Base-by-base conservation (phyloP, 495 filamentous ascomycete genomes). In the Platismatia glauca region DNA sequence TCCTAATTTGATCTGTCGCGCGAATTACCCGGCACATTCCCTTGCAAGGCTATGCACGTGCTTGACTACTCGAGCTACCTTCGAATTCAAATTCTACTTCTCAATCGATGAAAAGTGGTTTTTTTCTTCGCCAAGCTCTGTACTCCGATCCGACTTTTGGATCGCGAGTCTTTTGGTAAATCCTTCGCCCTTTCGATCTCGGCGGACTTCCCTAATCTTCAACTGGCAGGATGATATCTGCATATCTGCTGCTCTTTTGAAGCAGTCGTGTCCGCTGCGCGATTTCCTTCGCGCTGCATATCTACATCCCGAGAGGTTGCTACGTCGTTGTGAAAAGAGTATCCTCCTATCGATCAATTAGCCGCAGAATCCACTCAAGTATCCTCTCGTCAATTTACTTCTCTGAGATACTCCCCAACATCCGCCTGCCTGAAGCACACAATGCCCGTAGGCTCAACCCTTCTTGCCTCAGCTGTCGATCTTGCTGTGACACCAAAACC, bases 371-470 rank as follows among this genome's bases (percentile, higher is more conserved):
- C 29, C 13, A 22, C 20, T 9, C 11, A 7, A 16, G 46, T 7
- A 0, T 20, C 9, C 8, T 4, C 18, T n/a, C 8, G 34, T 65
- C 33, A 38, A 18, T 68, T 59, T 66, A 79, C 84, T 71, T 97
- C 93, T 70, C 94, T 81, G 60, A 98, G 79, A 69, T 95, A 98
- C 72, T 96, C 90, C 52, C 94, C 93, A 70, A 88, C 84, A 78
- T 97, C 93, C 2, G 88, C 87, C 73, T 96, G 90, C 66, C 90
- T 77, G 73, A 95, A 96, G 37, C 86, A 82, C 13, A 87, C 85
- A 59, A 96, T 87, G 18, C 86, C 90, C 1, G 95, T 98, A 0
- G 94, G 94, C 55, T 97, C 93, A 59, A 97, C 72, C 62, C 88
- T 77, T 63, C 88, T 76, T 20, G 88, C 84, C 71, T 97, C 91